Evolutionary conservation across 177 flowering plant genomes (phyloP).

Genomic region (Vitis hybrid): DNA sequence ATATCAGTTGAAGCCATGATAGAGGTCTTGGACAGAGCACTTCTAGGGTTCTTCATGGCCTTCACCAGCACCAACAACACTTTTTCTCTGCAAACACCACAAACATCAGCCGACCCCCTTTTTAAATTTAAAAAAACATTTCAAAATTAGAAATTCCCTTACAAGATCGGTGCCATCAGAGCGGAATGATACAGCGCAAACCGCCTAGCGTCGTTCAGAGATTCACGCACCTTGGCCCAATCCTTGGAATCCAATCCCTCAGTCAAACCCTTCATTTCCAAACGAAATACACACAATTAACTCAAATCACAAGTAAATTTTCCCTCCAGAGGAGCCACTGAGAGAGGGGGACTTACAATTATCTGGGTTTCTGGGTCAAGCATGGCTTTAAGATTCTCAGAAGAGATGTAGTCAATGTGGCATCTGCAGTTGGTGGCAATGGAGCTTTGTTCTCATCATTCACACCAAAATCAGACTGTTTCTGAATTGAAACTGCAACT

Average conservation of each 20-base stretch:
- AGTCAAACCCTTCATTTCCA: slow-evolving; percentile 33
- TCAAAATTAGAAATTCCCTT: slow-evolving; percentile 22
- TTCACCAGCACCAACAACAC: no score
- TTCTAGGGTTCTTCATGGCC: no score
- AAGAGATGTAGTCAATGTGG: slow-evolving; percentile 63
- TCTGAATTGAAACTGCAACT: slow-evolving; percentile 10
- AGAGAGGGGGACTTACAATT: slow-evolving; percentile 31
- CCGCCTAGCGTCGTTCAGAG: no score
- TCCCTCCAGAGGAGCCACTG: no score
- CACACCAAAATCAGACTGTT: slow-evolving; percentile 28
- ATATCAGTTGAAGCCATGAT: no score
- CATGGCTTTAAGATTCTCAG: slow-evolving; percentile 62
- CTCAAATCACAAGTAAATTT: background rate
- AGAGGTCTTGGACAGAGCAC: no score
- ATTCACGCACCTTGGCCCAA: no score
- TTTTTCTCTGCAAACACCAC: no score
- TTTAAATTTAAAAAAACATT: no score
- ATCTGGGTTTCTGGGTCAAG: slow-evolving; percentile 63
- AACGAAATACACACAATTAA: background rate
- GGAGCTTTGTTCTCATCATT: slow-evolving; percentile 70
- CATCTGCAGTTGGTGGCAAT: slow-evolving; percentile 31
- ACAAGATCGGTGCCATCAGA: slow-evolving; percentile 63
- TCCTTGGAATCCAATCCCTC: no score
- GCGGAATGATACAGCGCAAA: slow-evolving; percentile 67
- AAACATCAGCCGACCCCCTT: no score